A percentile compares a stretch with the other conserved stretches of the same genome.
Evolutionary conservation across 441 rosid genomes (phyloP).

Genomic region (Brassica hybrid): DNA sequence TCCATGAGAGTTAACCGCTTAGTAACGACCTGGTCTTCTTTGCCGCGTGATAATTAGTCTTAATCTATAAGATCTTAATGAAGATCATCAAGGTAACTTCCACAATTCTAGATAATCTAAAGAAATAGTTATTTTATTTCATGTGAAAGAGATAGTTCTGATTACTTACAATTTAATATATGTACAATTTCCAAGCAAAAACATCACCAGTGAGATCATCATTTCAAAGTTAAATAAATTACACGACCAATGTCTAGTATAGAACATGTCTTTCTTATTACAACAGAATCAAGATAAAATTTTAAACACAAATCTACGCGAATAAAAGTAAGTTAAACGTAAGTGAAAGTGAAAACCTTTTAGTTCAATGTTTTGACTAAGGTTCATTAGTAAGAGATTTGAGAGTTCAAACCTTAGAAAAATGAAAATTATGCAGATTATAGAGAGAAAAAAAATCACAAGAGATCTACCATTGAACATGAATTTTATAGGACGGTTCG

Average conservation of each 20-base stretch:
- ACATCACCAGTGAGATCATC: constrained; percentile 1
- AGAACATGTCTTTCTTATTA: background rate
- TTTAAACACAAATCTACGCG: background rate
- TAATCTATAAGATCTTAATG: background rate
- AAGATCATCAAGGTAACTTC: background rate
- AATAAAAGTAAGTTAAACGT: background rate
- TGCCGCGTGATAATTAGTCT: background rate
- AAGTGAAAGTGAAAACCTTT: no score
- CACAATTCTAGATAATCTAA: background rate
- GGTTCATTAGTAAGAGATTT: no score
- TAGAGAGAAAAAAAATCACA: no score
- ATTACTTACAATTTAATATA: background rate
- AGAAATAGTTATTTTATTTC: background rate
- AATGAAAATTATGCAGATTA: no score
- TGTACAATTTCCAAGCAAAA: background rate
- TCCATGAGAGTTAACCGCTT: background rate
- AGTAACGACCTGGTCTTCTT: constrained; percentile 1
- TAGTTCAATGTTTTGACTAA: no score
- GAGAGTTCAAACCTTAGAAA: no score
- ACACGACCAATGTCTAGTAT: background rate
- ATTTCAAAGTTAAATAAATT: background rate
- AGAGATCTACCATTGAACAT: no score
- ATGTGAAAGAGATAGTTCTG: background rate
- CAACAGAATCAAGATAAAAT: background rate
- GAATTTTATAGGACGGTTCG: no score